These are phyloP conservation scores for Mycena alexandri DNA, from an alignment of 768 basidiomycete species.

Conservation along the genomic window DNA sequence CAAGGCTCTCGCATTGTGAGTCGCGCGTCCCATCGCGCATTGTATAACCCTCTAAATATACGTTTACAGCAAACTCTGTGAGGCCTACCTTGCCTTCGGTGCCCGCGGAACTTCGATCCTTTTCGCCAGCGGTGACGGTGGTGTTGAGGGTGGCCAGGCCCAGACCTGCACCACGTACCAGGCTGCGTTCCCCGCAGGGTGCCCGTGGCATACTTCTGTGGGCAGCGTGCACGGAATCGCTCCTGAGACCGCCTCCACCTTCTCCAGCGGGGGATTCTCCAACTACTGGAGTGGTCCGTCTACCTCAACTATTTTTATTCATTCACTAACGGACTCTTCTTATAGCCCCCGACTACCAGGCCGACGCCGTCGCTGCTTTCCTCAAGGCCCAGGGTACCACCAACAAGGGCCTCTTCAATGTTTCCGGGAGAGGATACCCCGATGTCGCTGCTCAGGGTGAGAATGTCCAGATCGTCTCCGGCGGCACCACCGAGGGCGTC, in stretches of 20 bases:
- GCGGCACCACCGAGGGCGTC: background rate
- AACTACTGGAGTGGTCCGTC: no score
- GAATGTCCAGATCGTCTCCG: background rate
- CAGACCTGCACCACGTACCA: slow-evolving; percentile 32
- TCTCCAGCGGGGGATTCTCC: slow-evolving; percentile 17
- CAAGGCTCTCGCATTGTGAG: slow-evolving; percentile 31
- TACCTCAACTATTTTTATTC: no score
- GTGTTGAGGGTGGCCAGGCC: slow-evolving; percentile 47
- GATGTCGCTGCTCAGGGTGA: slow-evolving; percentile 20
- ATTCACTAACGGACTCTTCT: background rate
- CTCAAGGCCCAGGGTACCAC: slow-evolving; percentile 33
- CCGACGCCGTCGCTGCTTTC: slow-evolving; percentile 44
- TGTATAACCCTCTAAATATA: background rate
- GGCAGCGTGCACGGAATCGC: slow-evolving; percentile 23
- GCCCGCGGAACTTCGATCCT: slow-evolving; percentile 61
- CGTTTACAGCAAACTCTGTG: slow-evolving; percentile 26
- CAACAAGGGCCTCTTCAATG: slow-evolving; percentile 54
- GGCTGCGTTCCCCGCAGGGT: slow-evolving; percentile 35
- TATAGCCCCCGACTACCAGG: slow-evolving; percentile 35
- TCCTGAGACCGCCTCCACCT: slow-evolving; percentile 32
- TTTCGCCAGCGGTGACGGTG: slow-evolving; percentile 60
- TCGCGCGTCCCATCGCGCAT: background rate
- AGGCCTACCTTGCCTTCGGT: slow-evolving; percentile 58
- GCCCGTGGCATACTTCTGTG: slow-evolving; percentile 36
- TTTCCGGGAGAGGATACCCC: slow-evolving; percentile 50